Percentiles rank a stretch among this genome's conserved stretches.
Evolutionary conservation across 768 basidiomycete species (phyloP).

Genomic region (Russula sp.): DNA sequence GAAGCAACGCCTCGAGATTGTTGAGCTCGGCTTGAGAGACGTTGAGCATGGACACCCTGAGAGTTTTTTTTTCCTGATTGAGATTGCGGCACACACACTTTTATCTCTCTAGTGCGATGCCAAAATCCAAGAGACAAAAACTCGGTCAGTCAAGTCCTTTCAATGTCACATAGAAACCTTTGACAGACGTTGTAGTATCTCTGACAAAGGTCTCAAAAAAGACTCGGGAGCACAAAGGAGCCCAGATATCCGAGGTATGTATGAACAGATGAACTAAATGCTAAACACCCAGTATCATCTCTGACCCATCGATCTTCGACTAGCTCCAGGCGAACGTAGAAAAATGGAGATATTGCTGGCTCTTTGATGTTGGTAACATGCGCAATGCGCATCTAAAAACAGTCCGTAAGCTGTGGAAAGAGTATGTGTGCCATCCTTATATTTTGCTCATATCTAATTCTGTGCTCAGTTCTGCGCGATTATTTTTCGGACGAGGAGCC

Average conservation of each 20-base stretch:
- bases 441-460: slow-evolving; percentile 10
- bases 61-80: slow-evolving; percentile 9
- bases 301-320: slow-evolving; percentile 9
- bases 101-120: slow-evolving; percentile 46
- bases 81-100: slow-evolving; percentile 23
- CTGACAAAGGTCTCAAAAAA: slow-evolving; percentile 94
- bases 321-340: slow-evolving; percentile 80
- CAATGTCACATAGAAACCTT: slow-evolving; percentile 11
- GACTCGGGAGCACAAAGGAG: slow-evolving; percentile 84
- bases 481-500: slow-evolving; percentile 81
- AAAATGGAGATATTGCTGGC: slow-evolving; percentile 93
- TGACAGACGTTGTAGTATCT: slow-evolving; percentile 51
- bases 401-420: slow-evolving; percentile 90
- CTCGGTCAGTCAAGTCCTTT: slow-evolving; percentile 52
- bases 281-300: not conserved
- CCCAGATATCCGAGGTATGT: slow-evolving; percentile 73
- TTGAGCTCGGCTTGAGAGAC: slow-evolving; percentile 50
- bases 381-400: slow-evolving; percentile 92
- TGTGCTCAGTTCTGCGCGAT: slow-evolving; percentile 63
- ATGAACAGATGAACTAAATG: slow-evolving; percentile 20
- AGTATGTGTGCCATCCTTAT: slow-evolving; percentile 42
- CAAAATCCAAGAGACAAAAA: slow-evolving; percentile 84
- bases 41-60: slow-evolving; percentile 16
- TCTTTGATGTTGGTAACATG: slow-evolving; percentile 95
- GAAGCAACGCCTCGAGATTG: slow-evolving; percentile 66